Base-by-base conservation (phyloP, 257 asterid species). In the Penstemon davidsonii region DNA sequence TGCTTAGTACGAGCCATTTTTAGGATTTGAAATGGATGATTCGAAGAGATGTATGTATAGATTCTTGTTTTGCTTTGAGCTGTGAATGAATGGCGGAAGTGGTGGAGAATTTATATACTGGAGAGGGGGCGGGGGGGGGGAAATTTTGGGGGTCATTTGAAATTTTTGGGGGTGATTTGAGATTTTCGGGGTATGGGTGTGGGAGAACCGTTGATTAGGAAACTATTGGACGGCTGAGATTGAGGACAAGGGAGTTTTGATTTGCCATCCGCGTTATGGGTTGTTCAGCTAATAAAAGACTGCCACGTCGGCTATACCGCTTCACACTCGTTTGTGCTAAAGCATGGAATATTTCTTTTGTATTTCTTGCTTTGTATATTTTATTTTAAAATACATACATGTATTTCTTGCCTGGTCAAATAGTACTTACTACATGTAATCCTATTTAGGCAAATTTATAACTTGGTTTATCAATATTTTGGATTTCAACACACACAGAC, bases 1-100 rank as follows among this genome's bases (percentile, higher is more conserved):
- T 70, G 75, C 46, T 70, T 70, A 0, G 75, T 70, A 51, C 75
- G 75, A 42, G 75, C 75, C 75, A 70, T 51, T 60, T 19, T 55
- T 15, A 25, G 33, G 6, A 5, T 4, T 64, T 3, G 49, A 37
- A 11, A n/a, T 8, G 5, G 38, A n/a, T 4, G 9, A 18, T 36
- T 10, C 3, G 3, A 5, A 7, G 38, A 46, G 33, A 25, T 5
- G 8, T 6, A 39, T 1, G 8, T 8, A 37, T 4, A 7, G 39
- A 45, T 15, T 36, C 1, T 51, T 38, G n/a, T 6, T 47, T 46
- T 5, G 55, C 25, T 44, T 57, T 42, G 39, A 38, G 56, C 13
- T 46, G 51, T 19, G 37, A 15, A 4, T 39, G 51, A 18, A 39
- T 39, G 5, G 62, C 5, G 4, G 63, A 13, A 42, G 47, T 12